These are phyloP conservation scores for Gnetum montanum DNA, from an alignment of 75 land plant genomes.

Conservation along the genomic window DNA sequence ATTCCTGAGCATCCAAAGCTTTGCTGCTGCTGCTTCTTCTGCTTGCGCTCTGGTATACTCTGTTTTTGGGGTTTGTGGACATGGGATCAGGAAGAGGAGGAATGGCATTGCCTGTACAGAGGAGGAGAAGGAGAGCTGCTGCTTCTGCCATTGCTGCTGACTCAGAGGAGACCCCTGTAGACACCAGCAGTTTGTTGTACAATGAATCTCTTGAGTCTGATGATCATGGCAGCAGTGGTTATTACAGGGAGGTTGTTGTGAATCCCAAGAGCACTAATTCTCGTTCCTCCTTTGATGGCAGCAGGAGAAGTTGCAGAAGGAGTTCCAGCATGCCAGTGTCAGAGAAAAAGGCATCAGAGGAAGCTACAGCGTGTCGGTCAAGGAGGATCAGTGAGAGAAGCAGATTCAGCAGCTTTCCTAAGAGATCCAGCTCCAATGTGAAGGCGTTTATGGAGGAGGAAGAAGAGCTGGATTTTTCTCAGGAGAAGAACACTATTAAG, in stretches of 20 bases:
- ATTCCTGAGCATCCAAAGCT: background rate
- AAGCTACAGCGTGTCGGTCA: background rate
- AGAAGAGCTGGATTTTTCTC: background rate
- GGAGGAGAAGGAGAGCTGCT: constrained; percentile 1
- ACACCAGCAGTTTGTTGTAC: background rate
- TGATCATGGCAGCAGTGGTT: background rate
- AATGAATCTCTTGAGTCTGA: constrained; percentile 3
- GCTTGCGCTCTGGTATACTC: background rate
- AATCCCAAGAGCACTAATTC: constrained; percentile 1
- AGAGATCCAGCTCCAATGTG: background rate
- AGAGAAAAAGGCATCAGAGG: background rate
- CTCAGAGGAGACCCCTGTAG: background rate
- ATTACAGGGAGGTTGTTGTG: background rate
- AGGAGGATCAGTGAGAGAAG: constrained; percentile 2
- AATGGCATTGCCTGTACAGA: background rate
- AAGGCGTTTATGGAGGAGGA: background rate
- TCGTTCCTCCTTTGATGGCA: background rate
- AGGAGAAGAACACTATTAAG: too few species aligned
- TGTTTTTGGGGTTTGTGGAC: background rate
- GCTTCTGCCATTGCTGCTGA: background rate
- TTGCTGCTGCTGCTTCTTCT: background rate
- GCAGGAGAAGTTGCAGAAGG: background rate
- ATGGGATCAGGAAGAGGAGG: constrained; percentile 9
- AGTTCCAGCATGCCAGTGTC: background rate
- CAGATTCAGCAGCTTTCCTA: background rate